phyloP scores from a whole-genome alignment of 225 moss, liverwort and hornwort species.

The Physcomitrellopsis africana region DNA sequence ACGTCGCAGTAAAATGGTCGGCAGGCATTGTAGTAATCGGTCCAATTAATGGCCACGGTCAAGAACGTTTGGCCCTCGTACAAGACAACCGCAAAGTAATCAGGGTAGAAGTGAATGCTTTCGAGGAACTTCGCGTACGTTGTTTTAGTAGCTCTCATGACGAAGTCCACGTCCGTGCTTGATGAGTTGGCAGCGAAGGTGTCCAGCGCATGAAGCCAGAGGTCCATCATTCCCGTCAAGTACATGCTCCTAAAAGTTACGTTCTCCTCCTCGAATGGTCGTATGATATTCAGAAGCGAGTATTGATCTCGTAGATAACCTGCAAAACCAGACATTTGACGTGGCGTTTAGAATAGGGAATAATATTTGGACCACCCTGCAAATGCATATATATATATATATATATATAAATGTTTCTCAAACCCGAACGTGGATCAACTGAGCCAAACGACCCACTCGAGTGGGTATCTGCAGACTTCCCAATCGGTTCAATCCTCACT shows the following conservation, averaged over 20 bases:
- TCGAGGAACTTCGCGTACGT: neutral
- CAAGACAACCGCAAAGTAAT: constrained; percentile 16
- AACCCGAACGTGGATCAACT: too few relatives aligned
- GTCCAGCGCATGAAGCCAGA: constrained; percentile 29
- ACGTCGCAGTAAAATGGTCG: constrained; percentile 30
- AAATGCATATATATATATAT: too few relatives aligned
- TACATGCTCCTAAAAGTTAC: constrained; percentile 21
- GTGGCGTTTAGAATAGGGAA: neutral
- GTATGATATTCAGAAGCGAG: constrained; percentile 6
- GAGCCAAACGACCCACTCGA: too few relatives aligned
- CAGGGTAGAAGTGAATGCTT: constrained; percentile 10
- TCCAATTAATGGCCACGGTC: constrained; percentile 40
- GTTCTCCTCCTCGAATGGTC: neutral
- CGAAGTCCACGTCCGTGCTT: constrained; percentile 31
- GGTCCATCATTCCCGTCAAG: constrained; percentile 28
- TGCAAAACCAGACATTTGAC: neutral
- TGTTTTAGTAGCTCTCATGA: neutral
- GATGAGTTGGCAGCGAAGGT: constrained; percentile 25
- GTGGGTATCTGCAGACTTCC: too few relatives aligned
- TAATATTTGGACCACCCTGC: neutral
- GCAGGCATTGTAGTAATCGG: constrained; percentile 28
- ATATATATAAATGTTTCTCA: too few relatives aligned
- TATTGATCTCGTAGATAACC: constrained; percentile 30
- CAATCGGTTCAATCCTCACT: neutral
- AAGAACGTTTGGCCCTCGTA: constrained; percentile 29